A percentile compares a stretch with the other conserved stretches of the same genome.
Conservation (phyloP, 345 rosid species). For the Mallotus nudiflorus region DNA sequence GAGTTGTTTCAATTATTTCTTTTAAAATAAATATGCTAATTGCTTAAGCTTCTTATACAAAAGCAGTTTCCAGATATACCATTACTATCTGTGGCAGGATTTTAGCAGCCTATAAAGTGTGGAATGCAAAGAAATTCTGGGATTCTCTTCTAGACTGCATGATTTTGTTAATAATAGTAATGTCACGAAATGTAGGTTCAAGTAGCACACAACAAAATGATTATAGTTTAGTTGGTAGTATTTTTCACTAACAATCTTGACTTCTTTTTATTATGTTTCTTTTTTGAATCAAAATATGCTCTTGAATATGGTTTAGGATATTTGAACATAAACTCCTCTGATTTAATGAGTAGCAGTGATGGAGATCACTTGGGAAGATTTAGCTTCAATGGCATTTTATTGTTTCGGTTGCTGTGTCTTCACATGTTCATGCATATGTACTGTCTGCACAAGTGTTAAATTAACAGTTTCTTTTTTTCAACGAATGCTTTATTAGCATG, state of each 20-base stretch:
- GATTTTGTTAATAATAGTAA: neutral
- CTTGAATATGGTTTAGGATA: neutral
- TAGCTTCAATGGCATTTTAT: too few relatives aligned
- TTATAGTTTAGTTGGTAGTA: neutral
- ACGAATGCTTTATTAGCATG: neutral
- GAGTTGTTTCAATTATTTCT: too few relatives aligned
- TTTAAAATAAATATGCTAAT: neutral
- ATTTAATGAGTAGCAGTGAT: too few relatives aligned
- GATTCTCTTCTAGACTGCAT: too few relatives aligned
- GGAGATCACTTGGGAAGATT: too few relatives aligned
- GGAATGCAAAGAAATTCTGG: neutral
- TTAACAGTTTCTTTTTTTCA: too few relatives aligned
- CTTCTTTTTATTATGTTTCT: neutral
- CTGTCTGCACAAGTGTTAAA: neutral
- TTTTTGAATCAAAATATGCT: neutral
- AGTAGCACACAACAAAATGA: neutral
- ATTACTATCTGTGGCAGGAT: neutral
- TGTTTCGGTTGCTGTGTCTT: neutral
- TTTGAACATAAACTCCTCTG: too few relatives aligned
- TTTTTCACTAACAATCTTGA: too few relatives aligned
- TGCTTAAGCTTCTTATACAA: neutral
- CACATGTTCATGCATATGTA: too few relatives aligned
- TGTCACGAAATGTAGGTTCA: neutral
- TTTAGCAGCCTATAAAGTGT: constrained; percentile 1
- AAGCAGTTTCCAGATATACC: neutral